phyloP scores from a whole-genome alignment of 2,329 filamentous ascomycete genomes.

The Talaromyces sp. region DNA sequence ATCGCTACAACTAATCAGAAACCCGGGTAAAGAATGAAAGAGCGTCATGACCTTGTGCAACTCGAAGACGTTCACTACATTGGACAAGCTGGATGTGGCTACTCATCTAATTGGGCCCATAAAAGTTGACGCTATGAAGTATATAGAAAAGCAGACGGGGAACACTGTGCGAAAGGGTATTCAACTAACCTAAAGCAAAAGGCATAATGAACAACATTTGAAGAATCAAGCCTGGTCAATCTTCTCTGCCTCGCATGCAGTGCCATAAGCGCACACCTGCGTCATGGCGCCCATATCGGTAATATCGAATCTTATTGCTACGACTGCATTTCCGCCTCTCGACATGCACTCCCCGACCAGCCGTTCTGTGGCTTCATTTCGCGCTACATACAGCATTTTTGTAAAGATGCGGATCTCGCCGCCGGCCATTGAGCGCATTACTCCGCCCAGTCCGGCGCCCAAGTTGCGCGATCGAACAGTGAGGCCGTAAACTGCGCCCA shows the following conservation, averaged over 20 bases:
- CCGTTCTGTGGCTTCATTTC: constrained; percentile 54
- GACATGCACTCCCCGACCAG: constrained; percentile 53
- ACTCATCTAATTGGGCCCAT: too few relatives aligned
- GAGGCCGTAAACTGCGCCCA: constrained; percentile 55
- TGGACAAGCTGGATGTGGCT: too few relatives aligned
- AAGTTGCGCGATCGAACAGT: constrained; percentile 56
- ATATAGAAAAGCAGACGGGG: neutral
- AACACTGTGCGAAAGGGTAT: neutral
- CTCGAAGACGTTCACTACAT: too few relatives aligned
- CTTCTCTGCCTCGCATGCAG: constrained; percentile 54
- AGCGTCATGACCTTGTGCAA: too few relatives aligned
- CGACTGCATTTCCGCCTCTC: constrained; percentile 56
- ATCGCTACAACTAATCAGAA: too few relatives aligned
- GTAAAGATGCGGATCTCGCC: constrained; percentile 58
- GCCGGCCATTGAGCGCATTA: constrained; percentile 52
- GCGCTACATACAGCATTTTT: constrained; percentile 53
- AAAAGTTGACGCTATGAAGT: too few relatives aligned
- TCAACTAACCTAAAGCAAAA: neutral
- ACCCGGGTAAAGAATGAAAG: too few relatives aligned
- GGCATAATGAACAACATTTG: neutral
- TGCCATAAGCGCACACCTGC: constrained; percentile 58
- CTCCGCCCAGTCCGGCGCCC: constrained; percentile 52
- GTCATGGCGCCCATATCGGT: constrained; percentile 52
- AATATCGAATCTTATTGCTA: constrained; percentile 55
- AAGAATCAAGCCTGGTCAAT: constrained; percentile 33